Percentiles rank a stretch among this genome's conserved stretches.
Evolutionary conservation across 768 basidiomycete genomes (phyloP).

Genomic region (Panellus pusillus): DNA sequence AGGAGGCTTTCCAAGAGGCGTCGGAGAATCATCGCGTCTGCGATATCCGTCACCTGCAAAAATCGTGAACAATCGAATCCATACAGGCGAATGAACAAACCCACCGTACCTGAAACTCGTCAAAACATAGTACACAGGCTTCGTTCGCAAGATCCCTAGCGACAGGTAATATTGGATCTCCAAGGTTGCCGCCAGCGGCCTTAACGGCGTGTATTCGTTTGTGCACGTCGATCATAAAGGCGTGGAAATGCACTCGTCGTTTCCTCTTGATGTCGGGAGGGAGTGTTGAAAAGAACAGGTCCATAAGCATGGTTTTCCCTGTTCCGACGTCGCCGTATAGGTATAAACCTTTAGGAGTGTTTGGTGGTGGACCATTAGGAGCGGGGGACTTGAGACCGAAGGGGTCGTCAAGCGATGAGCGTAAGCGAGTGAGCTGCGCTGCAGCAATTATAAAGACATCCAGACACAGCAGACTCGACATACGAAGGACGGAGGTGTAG

Average conservation of each 20-base stretch:
- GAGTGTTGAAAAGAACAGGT: conserved; percentile 88
- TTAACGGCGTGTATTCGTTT: conserved; percentile 87
- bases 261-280: conserved; percentile 65
- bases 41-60: conserved; percentile 88
- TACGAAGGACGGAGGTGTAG: conserved; percentile 39
- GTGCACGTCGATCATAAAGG: conserved; percentile 99
- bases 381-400: conserved; percentile 39
- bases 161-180: conserved; percentile 86
- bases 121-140: conserved; percentile 88
- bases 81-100: neutral
- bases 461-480: conserved; percentile 17
- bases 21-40: conserved; percentile 96
- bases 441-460: conserved; percentile 17
- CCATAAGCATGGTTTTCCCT: conserved; percentile 99
- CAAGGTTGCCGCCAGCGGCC: conserved; percentile 64
- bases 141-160: conserved; percentile 85
- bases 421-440: conserved; percentile 46
- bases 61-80: conserved; percentile 4
- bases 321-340: conserved; percentile 97
- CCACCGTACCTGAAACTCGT: conserved; percentile 88
- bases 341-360: conserved; percentile 85
- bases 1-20: conserved; percentile 85
- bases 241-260: conserved; percentile 95
- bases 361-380: conserved; percentile 44
- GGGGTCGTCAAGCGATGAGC: conserved; percentile 8